Conservation (phyloP, 225 moss, liverwort and hornwort genomes). For the Antitrichia curtipendula region DNA sequence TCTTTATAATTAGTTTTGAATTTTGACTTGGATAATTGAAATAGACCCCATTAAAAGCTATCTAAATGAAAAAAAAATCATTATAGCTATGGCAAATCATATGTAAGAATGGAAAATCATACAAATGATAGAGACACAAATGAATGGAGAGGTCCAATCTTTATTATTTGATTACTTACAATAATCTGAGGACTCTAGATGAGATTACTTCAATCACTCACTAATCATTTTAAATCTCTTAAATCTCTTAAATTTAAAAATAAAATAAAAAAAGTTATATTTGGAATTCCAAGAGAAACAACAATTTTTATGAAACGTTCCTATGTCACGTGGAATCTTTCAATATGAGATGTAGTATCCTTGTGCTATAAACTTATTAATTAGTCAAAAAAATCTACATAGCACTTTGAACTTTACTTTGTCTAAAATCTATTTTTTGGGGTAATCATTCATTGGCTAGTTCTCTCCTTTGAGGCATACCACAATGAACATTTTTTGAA, state of each 20-base stretch:
- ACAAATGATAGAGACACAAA: background rate
- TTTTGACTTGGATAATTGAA: background rate
- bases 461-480: background rate
- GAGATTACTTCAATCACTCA: background rate
- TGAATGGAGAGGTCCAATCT: background rate
- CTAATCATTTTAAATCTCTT: background rate
- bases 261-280: background rate
- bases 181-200: background rate
- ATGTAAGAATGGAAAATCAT: background rate
- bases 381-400: background rate
- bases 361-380: background rate
- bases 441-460: background rate
- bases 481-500: background rate
- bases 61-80: background rate
- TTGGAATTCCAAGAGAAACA: background rate
- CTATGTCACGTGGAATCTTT: background rate
- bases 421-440: fast-evolving
- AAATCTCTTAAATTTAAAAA: no score
- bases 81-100: background rate
- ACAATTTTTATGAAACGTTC: background rate
- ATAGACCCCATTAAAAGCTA: background rate
- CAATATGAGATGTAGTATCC: background rate
- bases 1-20: background rate
- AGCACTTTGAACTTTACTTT: background rate
- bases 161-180: background rate